Percentiles rank a stretch among this genome's conserved stretches.
phyloP scores from a whole-genome alignment of 768 basidiomycete genomes.

The Boletus tylopilopsis region DNA sequence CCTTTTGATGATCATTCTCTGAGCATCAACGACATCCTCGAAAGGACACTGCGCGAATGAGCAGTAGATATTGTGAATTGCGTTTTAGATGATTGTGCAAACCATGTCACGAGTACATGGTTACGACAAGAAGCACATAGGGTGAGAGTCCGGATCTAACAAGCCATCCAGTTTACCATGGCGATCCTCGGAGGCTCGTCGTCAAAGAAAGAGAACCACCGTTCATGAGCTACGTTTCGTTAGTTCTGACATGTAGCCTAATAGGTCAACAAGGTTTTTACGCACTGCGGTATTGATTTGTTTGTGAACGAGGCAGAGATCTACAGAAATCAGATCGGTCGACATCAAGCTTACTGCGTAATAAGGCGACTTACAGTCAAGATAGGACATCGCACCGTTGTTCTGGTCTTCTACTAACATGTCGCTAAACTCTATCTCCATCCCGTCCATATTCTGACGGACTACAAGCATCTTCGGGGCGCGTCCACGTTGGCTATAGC shows the following conservation, averaged over 20 bases:
- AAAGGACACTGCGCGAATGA: background rate
- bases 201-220: conserved; percentile 27
- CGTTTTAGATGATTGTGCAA: conserved; percentile 5
- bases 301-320: conserved; percentile 33
- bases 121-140: conserved; percentile 8
- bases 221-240: conserved; percentile 24
- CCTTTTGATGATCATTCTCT: background rate
- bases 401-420: conserved; percentile 97
- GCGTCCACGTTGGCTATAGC: conserved; percentile 53
- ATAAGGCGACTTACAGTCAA: conserved; percentile 64
- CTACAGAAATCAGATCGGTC: conserved; percentile 11
- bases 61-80: conserved; percentile 1
- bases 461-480: conserved; percentile 66
- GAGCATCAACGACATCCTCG: background rate
- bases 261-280: background rate
- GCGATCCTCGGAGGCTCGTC: conserved; percentile 29
- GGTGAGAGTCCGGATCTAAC: background rate
- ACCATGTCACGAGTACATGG: conserved; percentile 1
- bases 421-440: conserved; percentile 94
- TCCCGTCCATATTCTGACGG: conserved; percentile 88
- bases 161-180: conserved; percentile 24
- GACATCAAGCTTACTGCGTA: background rate
- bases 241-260: conserved; percentile 1
- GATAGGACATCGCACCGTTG: conserved; percentile 89
- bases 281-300: conserved; percentile 30